phyloP scores from a whole-genome alignment of 169 alveolate genomes.

The Pseudocohnilembus persalinus region DNA sequence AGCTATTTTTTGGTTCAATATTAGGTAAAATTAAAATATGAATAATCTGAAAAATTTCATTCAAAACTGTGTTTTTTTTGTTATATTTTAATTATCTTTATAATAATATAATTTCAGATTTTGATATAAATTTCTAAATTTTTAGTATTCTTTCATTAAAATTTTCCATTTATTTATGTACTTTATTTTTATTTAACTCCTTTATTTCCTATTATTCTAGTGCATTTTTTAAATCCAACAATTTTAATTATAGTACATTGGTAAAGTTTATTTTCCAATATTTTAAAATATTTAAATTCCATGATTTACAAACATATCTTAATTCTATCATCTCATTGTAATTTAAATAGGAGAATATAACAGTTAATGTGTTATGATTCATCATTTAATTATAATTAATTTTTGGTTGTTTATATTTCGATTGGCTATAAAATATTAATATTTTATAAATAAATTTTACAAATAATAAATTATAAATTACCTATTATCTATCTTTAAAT shows the following conservation, averaged over 20 bases:
- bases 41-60: too few species aligned
- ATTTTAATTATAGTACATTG: background rate
- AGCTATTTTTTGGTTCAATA: too few species aligned
- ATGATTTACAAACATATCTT: background rate
- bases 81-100: too few species aligned
- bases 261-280: background rate
- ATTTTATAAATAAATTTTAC: too few species aligned
- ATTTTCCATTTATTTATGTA: background rate
- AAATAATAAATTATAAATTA: too few species aligned
- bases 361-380: background rate
- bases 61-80: too few species aligned
- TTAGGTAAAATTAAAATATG: too few species aligned
- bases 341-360: background rate
- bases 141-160: background rate
- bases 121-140: background rate
- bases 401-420: background rate
- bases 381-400: too few species aligned
- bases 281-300: background rate
- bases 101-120: background rate
- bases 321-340: background rate
- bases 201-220: background rate
- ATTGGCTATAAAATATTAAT: too few species aligned
- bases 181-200: background rate
- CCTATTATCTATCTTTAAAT: too few species aligned
- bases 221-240: background rate